Evolutionary conservation across 177 flowering plant genomes (phyloP).

Genomic region (Tripterygium wilfordii): DNA sequence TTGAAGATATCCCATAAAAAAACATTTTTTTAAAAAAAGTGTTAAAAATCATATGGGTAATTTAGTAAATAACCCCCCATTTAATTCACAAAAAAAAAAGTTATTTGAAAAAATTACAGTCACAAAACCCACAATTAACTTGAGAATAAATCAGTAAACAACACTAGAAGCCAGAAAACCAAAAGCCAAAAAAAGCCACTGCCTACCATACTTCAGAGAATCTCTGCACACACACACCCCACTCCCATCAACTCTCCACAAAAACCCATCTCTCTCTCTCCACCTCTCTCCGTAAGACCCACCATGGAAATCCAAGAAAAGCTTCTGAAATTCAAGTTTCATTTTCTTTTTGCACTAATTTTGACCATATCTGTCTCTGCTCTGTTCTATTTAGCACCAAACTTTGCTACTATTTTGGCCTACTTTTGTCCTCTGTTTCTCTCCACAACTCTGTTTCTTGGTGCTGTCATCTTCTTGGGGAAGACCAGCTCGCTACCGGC

Average conservation of each 20-base stretch:
- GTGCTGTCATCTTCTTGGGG: conserved; percentile 44
- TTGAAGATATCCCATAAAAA: no score
- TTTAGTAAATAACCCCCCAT: no score
- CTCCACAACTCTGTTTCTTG: conserved; percentile 68
- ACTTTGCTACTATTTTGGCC: conserved; percentile 44
- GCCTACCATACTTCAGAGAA: no score
- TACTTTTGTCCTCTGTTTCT: conserved; percentile 77
- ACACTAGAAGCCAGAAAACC: no score
- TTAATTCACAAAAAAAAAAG: no score
- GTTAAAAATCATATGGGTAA: no score
- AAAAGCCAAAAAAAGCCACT: no score
- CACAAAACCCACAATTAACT: no score
- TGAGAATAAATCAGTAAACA: no score
- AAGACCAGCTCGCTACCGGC: conserved; percentile 29
- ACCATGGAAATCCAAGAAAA: conserved; percentile 45
- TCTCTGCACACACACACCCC: no score
- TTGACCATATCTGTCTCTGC: conserved; percentile 8
- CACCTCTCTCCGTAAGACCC: neutral
- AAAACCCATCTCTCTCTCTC: neutral
- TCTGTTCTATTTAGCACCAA: conserved; percentile 41
- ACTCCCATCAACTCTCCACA: neutral
- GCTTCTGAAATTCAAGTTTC: conserved; percentile 45
- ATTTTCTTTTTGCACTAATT: conserved; percentile 20
- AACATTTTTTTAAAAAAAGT: no score
- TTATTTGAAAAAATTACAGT: no score